Evolutionary conservation across 495 filamentous ascomycete genomes (phyloP).

Genomic region (Talaromyces proteolyticus): DNA sequence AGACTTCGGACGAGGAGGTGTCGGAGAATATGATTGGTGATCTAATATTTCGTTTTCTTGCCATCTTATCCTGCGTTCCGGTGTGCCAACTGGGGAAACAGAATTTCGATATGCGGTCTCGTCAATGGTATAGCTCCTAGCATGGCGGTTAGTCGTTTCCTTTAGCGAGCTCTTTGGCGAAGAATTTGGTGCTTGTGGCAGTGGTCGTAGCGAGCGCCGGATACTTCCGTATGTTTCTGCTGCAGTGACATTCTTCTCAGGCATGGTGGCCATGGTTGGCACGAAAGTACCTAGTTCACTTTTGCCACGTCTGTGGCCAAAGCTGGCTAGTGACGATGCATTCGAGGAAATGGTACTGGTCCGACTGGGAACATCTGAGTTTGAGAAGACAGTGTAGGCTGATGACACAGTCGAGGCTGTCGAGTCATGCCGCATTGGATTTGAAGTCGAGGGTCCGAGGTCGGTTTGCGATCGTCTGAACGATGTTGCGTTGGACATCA

Average conservation of each 20-base stretch:
- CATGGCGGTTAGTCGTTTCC: conserved; percentile 26
- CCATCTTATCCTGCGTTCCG: conserved; percentile 25
- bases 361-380: conserved; percentile 59
- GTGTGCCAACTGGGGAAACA: conserved; percentile 10
- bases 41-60: conserved; percentile 27
- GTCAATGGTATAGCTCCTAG: conserved; percentile 38
- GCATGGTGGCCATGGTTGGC: conserved; percentile 28
- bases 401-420: conserved; percentile 73
- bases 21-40: too few species aligned
- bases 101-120: conserved; percentile 29
- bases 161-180: conserved; percentile 26
- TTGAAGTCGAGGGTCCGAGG: conserved; percentile 48
- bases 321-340: conserved; percentile 54
- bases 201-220: conserved; percentile 71
- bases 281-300: conserved; percentile 58
- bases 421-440: conserved; percentile 65
- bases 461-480: conserved; percentile 65
- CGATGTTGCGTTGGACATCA: conserved; percentile 34
- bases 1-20: conserved; percentile 29
- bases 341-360: conserved; percentile 75
- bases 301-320: conserved; percentile 68
- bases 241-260: conserved; percentile 37
- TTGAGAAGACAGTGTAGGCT: conserved; percentile 64
- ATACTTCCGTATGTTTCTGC: conserved; percentile 60
- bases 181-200: conserved; percentile 61